Base-by-base conservation (phyloP, 2,329 filamentous ascomycete species). In the Epicoccum sorghinum region DNA sequence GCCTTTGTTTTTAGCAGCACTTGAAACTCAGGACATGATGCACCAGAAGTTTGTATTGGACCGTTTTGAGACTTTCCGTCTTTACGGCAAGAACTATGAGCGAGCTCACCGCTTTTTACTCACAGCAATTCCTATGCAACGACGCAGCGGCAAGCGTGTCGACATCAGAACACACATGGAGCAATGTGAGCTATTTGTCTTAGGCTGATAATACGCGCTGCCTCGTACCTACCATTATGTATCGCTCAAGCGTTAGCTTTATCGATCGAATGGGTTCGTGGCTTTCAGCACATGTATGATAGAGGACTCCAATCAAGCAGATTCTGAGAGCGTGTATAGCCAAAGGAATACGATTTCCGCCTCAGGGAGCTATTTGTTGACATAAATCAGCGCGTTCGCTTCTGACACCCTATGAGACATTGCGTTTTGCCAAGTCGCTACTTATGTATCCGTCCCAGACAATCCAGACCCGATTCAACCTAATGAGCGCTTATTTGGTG, bases 21-120 rank as follows among this genome's bases (percentile, higher is more conserved):
- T 77, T 6, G 71, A 76, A 55, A 75, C 73, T 4, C 64, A 73
- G 9, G 66, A 72, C 23, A 54, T 64, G 3, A 52, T 71, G 4
- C 68, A 75, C 24, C 70, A 68, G 4, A 66, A 70, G 7, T 77
- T 74, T 68, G 66, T 74, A 13, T 45, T 76, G 10, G 63, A 65
- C 7, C 64, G 71, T 1, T 73, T 73, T 22, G 58, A 68, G 7
- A 55, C 47, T 8, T 67, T 75, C 29, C 64, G 64, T 27, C 59
- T 59, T 5, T 73, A 69, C 32, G 70, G 73, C 3, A 70, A 66
- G 37, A 74, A 75, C 43, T 68, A 68, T 14, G 64, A 68, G 32
- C 62, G 71, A n/a, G 70, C 69, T 1, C 55, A 67, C 47, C 41
- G 53, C 10, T 72, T 74, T 41, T 40, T 74, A n/a, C 44, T 59